phyloP scores from a whole-genome alignment of 768 basidiomycete genomes.

The Stropharia rugosoannulata region DNA sequence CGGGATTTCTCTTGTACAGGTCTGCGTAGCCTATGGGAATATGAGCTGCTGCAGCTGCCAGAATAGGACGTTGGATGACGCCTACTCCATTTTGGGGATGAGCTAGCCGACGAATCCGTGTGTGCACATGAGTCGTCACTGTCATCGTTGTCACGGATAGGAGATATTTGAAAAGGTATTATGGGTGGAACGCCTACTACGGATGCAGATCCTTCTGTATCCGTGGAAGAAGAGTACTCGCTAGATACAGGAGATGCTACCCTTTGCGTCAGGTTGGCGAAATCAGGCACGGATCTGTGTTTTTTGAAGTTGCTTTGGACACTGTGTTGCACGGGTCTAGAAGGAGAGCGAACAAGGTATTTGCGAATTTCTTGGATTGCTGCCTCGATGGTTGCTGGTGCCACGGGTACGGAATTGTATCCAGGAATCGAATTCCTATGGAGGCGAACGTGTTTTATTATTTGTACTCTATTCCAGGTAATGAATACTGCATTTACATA shows the following conservation, averaged over 20 bases:
- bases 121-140: background rate
- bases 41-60: background rate
- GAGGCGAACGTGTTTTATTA: background rate
- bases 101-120: background rate
- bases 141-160: background rate
- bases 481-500: background rate
- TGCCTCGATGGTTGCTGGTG: background rate
- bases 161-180: background rate
- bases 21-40: background rate
- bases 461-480: background rate
- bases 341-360: background rate
- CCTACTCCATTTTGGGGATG: background rate
- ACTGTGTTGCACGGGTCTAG: background rate
- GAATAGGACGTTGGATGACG: background rate
- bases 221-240: background rate
- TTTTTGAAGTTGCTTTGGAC: background rate
- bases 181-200: background rate
- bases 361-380: background rate
- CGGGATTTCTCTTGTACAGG: background rate
- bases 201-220: background rate
- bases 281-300: background rate
- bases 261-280: background rate
- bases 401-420: background rate
- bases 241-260: background rate
- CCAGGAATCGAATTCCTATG: background rate